Conservation (phyloP, 2,329 filamentous ascomycete genomes). For the Incumbomyces delicatus region DNA sequence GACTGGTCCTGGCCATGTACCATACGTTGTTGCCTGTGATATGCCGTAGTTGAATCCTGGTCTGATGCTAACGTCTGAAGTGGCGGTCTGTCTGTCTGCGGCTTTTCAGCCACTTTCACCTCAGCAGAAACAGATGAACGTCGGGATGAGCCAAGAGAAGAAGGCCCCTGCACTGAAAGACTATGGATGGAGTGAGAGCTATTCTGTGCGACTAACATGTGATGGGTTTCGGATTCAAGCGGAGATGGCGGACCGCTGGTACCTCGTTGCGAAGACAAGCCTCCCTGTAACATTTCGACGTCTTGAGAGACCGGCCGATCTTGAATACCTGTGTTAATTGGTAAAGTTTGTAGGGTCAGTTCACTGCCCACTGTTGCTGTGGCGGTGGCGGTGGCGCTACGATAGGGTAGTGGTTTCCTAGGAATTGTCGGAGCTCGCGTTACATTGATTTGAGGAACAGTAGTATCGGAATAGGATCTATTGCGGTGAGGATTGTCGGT, state of each 20-base stretch:
- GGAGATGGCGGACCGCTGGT: conserved; percentile 1
- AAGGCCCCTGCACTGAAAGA: not conserved
- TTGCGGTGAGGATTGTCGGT: not conserved
- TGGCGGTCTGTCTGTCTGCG: no score
- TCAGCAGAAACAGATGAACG: conserved; percentile 3
- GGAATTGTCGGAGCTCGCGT: conserved; percentile 4
- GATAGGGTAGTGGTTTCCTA: conserved; percentile 2
- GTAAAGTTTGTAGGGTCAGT: not conserved
- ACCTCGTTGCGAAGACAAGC: not conserved
- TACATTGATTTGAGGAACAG: conserved; percentile 4
- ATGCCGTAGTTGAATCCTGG: not conserved
- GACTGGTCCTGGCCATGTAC: not conserved
- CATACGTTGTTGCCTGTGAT: not conserved
- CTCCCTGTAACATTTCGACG: not conserved
- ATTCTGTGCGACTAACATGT: not conserved
- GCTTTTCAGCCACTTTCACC: not conserved
- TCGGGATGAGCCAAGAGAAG: not conserved
- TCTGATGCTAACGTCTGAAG: no score
- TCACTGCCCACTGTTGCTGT: not conserved
- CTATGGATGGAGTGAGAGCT: not conserved
- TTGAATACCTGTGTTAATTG: not conserved
- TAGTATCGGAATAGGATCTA: not conserved
- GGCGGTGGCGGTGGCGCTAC: not conserved
- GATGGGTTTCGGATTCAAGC: not conserved
- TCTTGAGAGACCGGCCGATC: not conserved